Base-by-base conservation (phyloP, 805 yeast species). In the Clavispora vitiphila region DNA sequence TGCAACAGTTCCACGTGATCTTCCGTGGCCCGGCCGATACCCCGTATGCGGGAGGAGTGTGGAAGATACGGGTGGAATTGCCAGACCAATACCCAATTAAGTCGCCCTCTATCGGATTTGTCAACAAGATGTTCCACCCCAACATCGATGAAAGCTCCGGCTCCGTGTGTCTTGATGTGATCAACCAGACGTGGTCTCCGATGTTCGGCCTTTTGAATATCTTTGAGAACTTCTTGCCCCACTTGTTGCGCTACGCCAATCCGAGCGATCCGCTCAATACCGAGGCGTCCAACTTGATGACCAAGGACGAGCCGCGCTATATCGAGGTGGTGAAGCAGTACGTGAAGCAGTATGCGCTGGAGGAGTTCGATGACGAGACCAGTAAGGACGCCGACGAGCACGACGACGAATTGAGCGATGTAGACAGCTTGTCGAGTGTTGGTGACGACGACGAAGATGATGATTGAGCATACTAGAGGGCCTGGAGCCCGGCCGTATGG, bases 141-240 rank as follows among this genome's bases (percentile, higher is more conserved):
- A 91, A 91, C 57, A 89, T 91, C 47, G 99, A 91, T 59, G 95
- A 89, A 59, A 74, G 80, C 21, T 81, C 80, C 1, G 99, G 99
- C 0, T 81, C 95, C 0, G 96, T 91, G 6, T 91, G 99, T 64
- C 77, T 91, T 38, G 98, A 91, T 61, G 98, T 93, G 14, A 90
- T 91, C 49, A 91, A 91, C 61, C 96, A 91, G 58, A 88, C 98
- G 0, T 91, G 99, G 99, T 86, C 95, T 32, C 98, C 99, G 2
- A 86, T 91, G 88, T 91, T 89, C 69, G 97, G 93, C 41, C 75
- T 93, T 50, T 71, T 82, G 50, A 93, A 93, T 60, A 86, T 91
- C 20, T 87, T 93, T 60, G 98, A 91, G 56, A 83, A 87, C 58
- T 93, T 91, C 67, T 67, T 91, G 45, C 99, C 99, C 6, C 98